phyloP scores from a whole-genome alignment of 805 yeast genomes.

The Kodamaea laetipori region DNA sequence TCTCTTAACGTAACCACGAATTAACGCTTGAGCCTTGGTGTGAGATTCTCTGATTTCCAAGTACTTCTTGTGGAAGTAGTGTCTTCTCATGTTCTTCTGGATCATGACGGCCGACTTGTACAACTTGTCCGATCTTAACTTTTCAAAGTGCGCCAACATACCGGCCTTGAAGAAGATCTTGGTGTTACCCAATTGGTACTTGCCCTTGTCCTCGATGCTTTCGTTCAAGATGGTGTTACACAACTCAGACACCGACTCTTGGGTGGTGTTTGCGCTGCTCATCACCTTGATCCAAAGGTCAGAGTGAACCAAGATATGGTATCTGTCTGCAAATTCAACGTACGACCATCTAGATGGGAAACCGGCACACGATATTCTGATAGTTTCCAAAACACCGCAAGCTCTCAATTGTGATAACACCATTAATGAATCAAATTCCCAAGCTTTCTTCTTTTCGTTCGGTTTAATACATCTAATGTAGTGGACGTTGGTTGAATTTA shows the following conservation, averaged over 20 bases:
- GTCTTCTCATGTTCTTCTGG: conserved; percentile 78
- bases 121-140: conserved; percentile 76
- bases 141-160: conserved; percentile 88
- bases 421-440: conserved; percentile 96
- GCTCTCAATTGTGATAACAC: conserved; percentile 94
- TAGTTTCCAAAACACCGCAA: conserved; percentile 97
- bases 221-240: conserved; percentile 67
- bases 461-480: conserved; percentile 98
- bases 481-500: conserved; percentile 92
- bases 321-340: conserved; percentile 87
- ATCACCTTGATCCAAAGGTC: conserved; percentile 64
- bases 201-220: conserved; percentile 63
- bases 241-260: conserved; percentile 59
- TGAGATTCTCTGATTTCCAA: conserved; percentile 56
- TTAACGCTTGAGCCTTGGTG: conserved; percentile 55
- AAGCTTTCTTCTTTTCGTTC: conserved; percentile 88
- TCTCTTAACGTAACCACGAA: conserved; percentile 67
- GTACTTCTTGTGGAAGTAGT: conserved; percentile 63
- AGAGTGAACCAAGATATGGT: conserved; percentile 79
- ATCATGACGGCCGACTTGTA: conserved; percentile 77
- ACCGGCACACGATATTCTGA: conserved; percentile 95
- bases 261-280: conserved; percentile 47
- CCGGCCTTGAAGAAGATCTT: conserved; percentile 97
- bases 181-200: conserved; percentile 88
- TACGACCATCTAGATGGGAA: conserved; percentile 96